A percentile compares a stretch with the other conserved stretches of the same genome.
Conservation (phyloP, 495 filamentous ascomycete genomes). For the Xeromyces bisporus region DNA sequence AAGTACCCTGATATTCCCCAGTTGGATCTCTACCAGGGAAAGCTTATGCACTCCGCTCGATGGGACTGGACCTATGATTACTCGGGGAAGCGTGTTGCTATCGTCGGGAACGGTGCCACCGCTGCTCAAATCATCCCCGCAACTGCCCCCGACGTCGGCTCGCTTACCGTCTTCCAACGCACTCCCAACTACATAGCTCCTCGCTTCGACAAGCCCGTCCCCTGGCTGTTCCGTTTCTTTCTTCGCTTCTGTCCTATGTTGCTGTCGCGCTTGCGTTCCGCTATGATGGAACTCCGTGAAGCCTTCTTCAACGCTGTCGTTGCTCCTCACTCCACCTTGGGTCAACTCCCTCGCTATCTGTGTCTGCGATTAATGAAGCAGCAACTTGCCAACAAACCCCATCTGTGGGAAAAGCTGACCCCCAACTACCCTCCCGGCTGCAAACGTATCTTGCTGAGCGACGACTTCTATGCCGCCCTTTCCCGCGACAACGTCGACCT, state of each 20-base stretch:
- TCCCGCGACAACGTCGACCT: conserved; percentile 25
- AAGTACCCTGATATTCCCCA: conserved; percentile 41
- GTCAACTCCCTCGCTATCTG: conserved; percentile 16
- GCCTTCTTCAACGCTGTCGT: conserved; percentile 20
- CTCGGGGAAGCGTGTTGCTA: conserved; percentile 31
- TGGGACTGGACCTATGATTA: conserved; percentile 35
- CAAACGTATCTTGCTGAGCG: conserved; percentile 37
- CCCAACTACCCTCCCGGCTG: conserved; percentile 37
- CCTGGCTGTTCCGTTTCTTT: conserved; percentile 16
- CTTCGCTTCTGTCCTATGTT: conserved; percentile 28
- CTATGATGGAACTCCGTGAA: conserved; percentile 32
- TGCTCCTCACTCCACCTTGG: conserved; percentile 16
- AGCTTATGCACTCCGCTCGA: conserved; percentile 36
- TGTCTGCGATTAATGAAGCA: conserved; percentile 14
- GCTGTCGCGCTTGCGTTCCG: conserved; percentile 28
- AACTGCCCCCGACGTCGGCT: conserved; percentile 36
- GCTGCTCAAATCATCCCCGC: conserved; percentile 55
- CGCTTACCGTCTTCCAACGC: conserved; percentile 47
- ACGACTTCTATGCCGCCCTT: conserved; percentile 38
- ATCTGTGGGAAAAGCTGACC: conserved; percentile 31
- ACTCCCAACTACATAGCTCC: conserved; percentile 51
- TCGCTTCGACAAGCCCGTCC: conserved; percentile 25
- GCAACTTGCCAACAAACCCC: conserved; percentile 21
- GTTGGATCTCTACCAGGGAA: conserved; percentile 36
- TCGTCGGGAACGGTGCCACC: conserved; percentile 47